Conservation (phyloP, 169 alveolate species). For the Plasmodium gonderi region DNA sequence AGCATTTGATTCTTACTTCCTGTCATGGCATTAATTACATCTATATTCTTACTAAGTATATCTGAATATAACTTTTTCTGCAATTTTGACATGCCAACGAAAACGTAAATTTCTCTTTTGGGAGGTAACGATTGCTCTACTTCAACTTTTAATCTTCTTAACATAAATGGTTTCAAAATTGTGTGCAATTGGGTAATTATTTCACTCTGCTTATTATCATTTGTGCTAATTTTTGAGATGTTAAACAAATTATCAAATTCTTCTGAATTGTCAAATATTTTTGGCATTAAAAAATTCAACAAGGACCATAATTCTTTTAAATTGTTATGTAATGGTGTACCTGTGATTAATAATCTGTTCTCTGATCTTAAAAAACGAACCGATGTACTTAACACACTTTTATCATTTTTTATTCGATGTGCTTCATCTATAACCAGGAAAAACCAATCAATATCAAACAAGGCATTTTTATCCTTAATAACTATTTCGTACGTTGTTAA, state of each 20-base stretch:
- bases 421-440: conserved; percentile 99
- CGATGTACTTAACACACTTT: conserved; percentile 94
- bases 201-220: conserved; percentile 78
- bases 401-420: conserved; percentile 97
- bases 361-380: conserved; percentile 92
- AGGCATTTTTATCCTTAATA: conserved; percentile 93
- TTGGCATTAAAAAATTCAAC: conserved; percentile 97
- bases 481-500: conserved; percentile 96
- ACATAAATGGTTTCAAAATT: conserved; percentile 97
- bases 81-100: conserved; percentile 94
- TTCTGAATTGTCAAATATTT: conserved; percentile 95
- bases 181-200: conserved; percentile 94
- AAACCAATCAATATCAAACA: conserved; percentile 93
- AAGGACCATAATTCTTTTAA: conserved; percentile 99
- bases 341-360: conserved; percentile 96
- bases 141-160: conserved; percentile 97
- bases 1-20: conserved; percentile 88
- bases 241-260: conserved; percentile 97
- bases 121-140: conserved; percentile 97
- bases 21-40: conserved; percentile 81
- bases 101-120: conserved; percentile 91
- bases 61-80: conserved; percentile 94
- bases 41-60: conserved; percentile 88
- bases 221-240: conserved; percentile 77
- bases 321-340: conserved; percentile 99